These are phyloP conservation scores for Rhypophila decipiens DNA, from an alignment of 495 filamentous ascomycete genomes.

Conservation along the genomic window DNA sequence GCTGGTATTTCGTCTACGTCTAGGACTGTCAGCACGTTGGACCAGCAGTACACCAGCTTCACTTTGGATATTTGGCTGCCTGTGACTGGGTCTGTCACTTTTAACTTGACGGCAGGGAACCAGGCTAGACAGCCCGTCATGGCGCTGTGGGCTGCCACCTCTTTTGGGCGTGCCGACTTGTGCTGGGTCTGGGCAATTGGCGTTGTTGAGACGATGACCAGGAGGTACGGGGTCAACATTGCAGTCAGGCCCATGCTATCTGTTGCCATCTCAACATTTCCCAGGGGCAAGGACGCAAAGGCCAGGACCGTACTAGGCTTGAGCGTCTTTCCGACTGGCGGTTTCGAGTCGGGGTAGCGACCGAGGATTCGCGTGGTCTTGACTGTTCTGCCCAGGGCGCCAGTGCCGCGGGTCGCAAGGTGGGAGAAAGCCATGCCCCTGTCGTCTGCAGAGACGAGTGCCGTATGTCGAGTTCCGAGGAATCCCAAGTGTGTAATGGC, in stretches of 20 bases:
- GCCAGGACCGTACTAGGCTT: constrained; percentile 95
- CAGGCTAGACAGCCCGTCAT: constrained; percentile 92
- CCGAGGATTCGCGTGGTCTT: constrained; percentile 88
- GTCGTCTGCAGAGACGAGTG: constrained; percentile 95
- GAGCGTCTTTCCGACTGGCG: constrained; percentile 51
- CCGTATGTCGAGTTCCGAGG: constrained; percentile 89
- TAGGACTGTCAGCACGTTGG: constrained; percentile 85
- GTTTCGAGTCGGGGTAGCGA: constrained; percentile 68
- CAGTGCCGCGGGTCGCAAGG: constrained; percentile 84
- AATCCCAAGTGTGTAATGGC: constrained; percentile 87
- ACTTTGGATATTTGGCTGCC: constrained; percentile 56
- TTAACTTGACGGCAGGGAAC: constrained; percentile 94
- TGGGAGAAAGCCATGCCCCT: constrained; percentile 97
- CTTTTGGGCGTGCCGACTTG: constrained; percentile 84
- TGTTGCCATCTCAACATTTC: constrained; percentile 82
- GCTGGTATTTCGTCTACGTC: constrained; percentile 72
- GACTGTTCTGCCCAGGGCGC: constrained; percentile 75
- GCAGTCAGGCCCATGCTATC: constrained; percentile 89
- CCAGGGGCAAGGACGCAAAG: constrained; percentile 83
- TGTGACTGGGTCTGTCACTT: constrained; percentile 56
- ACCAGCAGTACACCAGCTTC: constrained; percentile 98
- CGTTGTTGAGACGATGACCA: constrained; percentile 95
- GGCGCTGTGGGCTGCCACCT: constrained; percentile 78
- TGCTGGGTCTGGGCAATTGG: constrained; percentile 93
- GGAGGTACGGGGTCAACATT: constrained; percentile 89